Base-by-base conservation (phyloP, 352 stramenopile species). In the Pythium sukuiense region DNA sequence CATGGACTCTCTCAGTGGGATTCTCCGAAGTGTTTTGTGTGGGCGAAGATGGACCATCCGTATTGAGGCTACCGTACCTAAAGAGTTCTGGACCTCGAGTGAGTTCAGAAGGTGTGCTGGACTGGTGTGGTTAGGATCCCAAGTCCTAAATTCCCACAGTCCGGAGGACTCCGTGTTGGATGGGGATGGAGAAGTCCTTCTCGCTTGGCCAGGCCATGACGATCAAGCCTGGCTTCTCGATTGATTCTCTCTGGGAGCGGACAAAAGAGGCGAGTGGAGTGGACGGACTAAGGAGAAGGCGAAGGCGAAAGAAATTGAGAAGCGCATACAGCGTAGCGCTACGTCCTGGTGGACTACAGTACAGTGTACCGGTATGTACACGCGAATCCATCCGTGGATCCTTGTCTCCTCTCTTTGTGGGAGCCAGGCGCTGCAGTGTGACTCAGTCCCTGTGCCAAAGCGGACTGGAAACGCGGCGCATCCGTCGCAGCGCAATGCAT, bases 1-100 rank as follows among this genome's bases (percentile, higher is more conserved):
- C 41, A 48, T 48, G 41, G 16, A 48, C 41, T 48, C 41, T 27
- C 41, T 20, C 41, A 48, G 41, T 48, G 41, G 41, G 41, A 48
- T 48, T 26, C 16, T 26, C 41, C 41, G 18, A 48, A 26, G 41
- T 48, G 41, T 48, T 48, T 18, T 48, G 41, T 48, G 41, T 9
- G 41, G 9, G 41, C 5, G 16, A 18, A 48, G 41, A 48, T 26
- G 41, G 41, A 48, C 41, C 41, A 48, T 14, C 16, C 41, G 41
- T 14, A 48, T 48, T 48, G 41, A 26, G 41, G 41, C 41, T 48
- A 48, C 16, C 14, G 41, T 26, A 48, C 41, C 41, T 20, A 26
- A 48, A 48, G 41, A 48, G 41, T 48, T 43, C 37, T 43, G 37
- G 37, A 43, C 37, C 37, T 4, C 12, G 14, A 43, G 37, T 43